Evolutionary conservation across 1,139 yeast genomes (phyloP).

Genomic region (Scheffersomyces titani): DNA sequence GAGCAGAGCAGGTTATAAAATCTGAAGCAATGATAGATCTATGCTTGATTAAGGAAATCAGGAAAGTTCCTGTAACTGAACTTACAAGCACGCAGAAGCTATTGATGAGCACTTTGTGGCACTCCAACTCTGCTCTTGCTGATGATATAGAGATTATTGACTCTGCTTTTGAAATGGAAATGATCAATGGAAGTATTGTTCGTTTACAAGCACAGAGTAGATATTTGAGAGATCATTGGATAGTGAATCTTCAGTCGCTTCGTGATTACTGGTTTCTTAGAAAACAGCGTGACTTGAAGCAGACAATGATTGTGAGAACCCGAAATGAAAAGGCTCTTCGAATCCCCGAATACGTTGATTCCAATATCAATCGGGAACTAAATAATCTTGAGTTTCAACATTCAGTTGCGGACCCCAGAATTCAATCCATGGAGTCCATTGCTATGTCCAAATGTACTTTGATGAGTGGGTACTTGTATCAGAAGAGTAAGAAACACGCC

Average conservation of each 20-base stretch:
- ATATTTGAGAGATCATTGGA: slow-evolving; percentile 65
- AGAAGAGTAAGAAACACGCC: slow-evolving; percentile 69
- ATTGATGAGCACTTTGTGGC: slow-evolving; percentile 51
- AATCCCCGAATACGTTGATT: slow-evolving; percentile 60
- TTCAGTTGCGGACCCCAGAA: slow-evolving; percentile 54
- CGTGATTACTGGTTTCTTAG: slow-evolving; percentile 61
- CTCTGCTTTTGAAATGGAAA: slow-evolving; percentile 53
- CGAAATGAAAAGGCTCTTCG: slow-evolving; percentile 48
- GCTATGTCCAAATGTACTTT: slow-evolving; percentile 63
- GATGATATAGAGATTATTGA: slow-evolving; percentile 37
- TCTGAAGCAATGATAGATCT: slow-evolving; percentile 68
- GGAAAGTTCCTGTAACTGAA: slow-evolving; percentile 25
- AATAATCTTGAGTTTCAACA: slow-evolving; percentile 56
- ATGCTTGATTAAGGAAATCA: slow-evolving; percentile 43
- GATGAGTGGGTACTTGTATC: slow-evolving; percentile 63
- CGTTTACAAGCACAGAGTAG: slow-evolving; percentile 59
- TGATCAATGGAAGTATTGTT: slow-evolving; percentile 49
- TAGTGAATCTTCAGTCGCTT: slow-evolving; percentile 45
- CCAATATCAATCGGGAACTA: slow-evolving; percentile 51
- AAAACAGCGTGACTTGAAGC: slow-evolving; percentile 40
- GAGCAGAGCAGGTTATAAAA: slow-evolving; percentile 53
- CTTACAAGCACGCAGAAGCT: slow-evolving; percentile 33
- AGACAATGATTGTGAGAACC: slow-evolving; percentile 39
- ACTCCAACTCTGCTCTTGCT: slow-evolving; percentile 18
- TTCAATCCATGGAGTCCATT: slow-evolving; percentile 57